Percentiles rank a stretch among this genome's conserved stretches.
Conservation (phyloP, 805 yeast species). For the Sugiyamaella valdiviana region DNA sequence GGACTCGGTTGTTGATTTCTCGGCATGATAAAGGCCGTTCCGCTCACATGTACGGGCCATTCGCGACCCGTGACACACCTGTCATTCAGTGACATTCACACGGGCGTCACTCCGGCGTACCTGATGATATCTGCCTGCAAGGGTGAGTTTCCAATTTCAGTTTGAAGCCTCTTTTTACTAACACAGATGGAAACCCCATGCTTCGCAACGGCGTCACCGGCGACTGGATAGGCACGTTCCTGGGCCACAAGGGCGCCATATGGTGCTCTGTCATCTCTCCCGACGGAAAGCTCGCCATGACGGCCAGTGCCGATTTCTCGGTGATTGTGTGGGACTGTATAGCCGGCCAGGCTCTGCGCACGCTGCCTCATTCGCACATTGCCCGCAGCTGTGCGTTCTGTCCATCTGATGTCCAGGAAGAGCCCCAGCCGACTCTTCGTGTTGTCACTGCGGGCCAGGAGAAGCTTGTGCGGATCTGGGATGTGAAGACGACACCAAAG, state of each 20-base stretch:
- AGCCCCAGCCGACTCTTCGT: neutral
- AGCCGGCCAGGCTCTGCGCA: slow-evolving; percentile 16
- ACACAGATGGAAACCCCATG: slow-evolving; percentile 30
- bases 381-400: slow-evolving; percentile 23
- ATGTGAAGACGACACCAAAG: slow-evolving; percentile 9
- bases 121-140: slow-evolving; percentile 31
- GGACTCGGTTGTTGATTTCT: neutral
- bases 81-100: slow-evolving; percentile 22
- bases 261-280: slow-evolving; percentile 28
- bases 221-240: slow-evolving; percentile 33
- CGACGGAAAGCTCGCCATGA: slow-evolving; percentile 22
- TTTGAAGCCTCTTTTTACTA: neutral
- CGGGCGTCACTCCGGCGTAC: slow-evolving; percentile 8
- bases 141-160: slow-evolving; percentile 20
- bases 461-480: slow-evolving; percentile 24
- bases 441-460: slow-evolving; percentile 29
- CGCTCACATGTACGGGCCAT: slow-evolving; percentile 33
- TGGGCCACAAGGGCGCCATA: slow-evolving; percentile 33
- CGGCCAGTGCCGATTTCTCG: slow-evolving; percentile 33
- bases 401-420: neutral
- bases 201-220: slow-evolving; percentile 32
- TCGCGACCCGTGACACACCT: slow-evolving; percentile 33
- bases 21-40: slow-evolving; percentile 23
- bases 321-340: slow-evolving; percentile 24
- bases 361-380: slow-evolving; percentile 21